These are phyloP conservation scores for Porphyrellus cyaneotinctus DNA, from an alignment of 768 basidiomycete genomes.

Conservation along the genomic window DNA sequence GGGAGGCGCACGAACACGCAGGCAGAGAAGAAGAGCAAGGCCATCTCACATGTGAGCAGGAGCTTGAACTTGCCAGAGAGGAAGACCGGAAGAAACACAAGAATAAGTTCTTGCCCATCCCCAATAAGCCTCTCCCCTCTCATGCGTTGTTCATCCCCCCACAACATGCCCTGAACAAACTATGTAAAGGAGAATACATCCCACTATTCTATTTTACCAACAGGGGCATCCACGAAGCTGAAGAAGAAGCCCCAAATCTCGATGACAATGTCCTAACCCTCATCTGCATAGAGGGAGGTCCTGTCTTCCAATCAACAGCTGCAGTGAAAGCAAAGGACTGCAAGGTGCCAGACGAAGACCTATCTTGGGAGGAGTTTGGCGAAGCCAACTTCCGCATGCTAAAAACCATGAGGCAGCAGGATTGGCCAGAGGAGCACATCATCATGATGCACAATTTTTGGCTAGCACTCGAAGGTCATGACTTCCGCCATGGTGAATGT, in stretches of 20 bases:
- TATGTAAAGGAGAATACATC: not conserved
- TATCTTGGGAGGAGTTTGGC: not conserved
- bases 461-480: not conserved
- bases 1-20: not conserved
- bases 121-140: no score
- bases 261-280: no score
- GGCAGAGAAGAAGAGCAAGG: not conserved
- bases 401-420: no score
- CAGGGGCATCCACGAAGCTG: not conserved
- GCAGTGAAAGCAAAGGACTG: not conserved
- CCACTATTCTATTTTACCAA: not conserved
- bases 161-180: not conserved
- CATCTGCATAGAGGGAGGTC: not conserved
- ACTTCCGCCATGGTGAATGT: not conserved
- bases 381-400: not conserved
- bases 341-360: not conserved
- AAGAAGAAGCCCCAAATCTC: not conserved
- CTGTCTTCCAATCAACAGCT: not conserved
- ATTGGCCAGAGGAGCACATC: not conserved
- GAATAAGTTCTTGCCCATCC: not conserved
- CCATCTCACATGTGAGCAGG: no score
- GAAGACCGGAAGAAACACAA: not conserved
- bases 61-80: not conserved
- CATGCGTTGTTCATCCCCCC: not conserved
- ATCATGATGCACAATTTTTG: not conserved